Evolutionary conservation across 164 flowering plant species (phyloP).

Genomic region (Warburgia ugandensis): DNA sequence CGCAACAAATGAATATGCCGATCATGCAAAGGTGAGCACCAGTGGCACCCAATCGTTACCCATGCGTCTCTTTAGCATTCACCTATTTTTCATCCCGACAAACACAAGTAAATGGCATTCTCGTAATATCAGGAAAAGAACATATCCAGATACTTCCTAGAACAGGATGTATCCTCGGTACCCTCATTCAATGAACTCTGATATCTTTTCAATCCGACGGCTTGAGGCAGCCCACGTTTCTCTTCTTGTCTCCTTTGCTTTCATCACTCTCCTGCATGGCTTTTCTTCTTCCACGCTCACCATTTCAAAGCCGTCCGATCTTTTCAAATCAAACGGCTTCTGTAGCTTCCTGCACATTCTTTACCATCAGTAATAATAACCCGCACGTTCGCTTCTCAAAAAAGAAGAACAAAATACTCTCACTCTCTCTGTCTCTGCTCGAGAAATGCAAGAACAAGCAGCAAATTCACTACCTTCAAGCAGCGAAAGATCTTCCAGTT

Average conservation of each 20-base stretch:
- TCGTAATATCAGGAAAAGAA: no score
- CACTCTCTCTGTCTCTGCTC: not conserved
- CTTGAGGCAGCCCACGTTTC: constrained; percentile 35
- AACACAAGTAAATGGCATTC: no score
- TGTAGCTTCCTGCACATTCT: constrained; percentile 6
- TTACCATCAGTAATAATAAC: constrained; percentile 20
- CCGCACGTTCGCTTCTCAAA: constrained; percentile 44
- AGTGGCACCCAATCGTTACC: no score
- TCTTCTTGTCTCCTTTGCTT: constrained; percentile 38
- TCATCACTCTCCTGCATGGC: constrained; percentile 28
- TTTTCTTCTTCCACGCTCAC: constrained; percentile 41
- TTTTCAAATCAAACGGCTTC: constrained; percentile 27
- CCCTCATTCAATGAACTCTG: no score
- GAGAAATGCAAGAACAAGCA: constrained; percentile 68
- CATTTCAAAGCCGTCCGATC: constrained; percentile 26
- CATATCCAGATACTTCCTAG: no score
- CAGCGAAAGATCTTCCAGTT: constrained; percentile 92
- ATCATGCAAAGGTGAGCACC: no score
- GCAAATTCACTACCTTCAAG: constrained; percentile 78
- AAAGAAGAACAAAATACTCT: constrained; percentile 1
- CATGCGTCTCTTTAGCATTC: no score
- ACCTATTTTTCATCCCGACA: no score
- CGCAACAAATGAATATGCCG: no score
- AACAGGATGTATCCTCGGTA: no score
- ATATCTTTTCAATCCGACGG: constrained; percentile 35